These are phyloP conservation scores for Ilex paraguariensis DNA, from an alignment of 305 asterid species.

Conservation along the genomic window DNA sequence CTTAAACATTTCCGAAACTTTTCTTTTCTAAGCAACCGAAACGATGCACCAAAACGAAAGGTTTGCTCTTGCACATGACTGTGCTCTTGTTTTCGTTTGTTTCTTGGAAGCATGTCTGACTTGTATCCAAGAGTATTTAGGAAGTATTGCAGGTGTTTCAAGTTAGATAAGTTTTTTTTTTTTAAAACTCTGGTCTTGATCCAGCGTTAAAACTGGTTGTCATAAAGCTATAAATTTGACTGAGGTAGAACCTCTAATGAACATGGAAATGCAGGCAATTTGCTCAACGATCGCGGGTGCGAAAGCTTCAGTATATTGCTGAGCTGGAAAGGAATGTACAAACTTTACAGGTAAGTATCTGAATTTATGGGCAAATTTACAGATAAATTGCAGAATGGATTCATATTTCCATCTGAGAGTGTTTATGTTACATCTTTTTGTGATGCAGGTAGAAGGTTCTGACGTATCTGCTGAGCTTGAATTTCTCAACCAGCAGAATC, in stretches of 20 bases:
- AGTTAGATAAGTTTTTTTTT: no score
- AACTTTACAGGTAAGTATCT: constrained; percentile 45
- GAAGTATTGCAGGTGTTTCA: no score
- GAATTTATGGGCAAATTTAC: not conserved
- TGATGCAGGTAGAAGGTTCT: constrained; percentile 57
- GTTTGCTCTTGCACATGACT: no score
- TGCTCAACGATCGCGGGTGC: constrained; percentile 82
- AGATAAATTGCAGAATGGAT: not conserved
- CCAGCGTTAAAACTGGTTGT: not conserved
- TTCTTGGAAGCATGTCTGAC: not conserved
- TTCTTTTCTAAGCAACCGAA: no score
- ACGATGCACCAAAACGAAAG: no score
- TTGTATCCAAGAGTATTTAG: no score
- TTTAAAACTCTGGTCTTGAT: no score
- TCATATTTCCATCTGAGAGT: not conserved
- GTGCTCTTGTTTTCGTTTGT: not conserved
- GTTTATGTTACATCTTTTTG: not conserved
- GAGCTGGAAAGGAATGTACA: constrained; percentile 83
- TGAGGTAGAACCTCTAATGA: not conserved
- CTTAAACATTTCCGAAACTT: no score
- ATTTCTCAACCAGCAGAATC: constrained; percentile 77
- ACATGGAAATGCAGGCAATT: constrained; percentile 51
- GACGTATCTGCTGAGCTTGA: constrained; percentile 66
- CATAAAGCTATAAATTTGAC: not conserved
- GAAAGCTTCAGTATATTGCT: constrained; percentile 87